Evolutionary conservation across 75 land plant species (phyloP).

Genomic region (Cupressus sempervirens): DNA sequence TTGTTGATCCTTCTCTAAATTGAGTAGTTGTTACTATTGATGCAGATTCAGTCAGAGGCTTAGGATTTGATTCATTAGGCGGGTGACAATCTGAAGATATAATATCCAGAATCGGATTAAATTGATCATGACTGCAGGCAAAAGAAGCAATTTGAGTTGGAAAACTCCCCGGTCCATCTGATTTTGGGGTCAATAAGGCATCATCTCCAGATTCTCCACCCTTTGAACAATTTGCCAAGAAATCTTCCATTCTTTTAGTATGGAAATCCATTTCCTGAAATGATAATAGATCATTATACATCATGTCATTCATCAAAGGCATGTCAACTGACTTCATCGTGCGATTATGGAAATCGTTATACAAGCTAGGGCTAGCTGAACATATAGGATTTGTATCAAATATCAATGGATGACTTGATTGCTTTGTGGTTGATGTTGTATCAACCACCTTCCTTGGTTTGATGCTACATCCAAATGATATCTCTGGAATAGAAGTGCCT

Average conservation of each 20-base stretch:
- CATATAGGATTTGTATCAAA: not conserved
- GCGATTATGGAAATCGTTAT: not conserved
- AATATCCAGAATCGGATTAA: not conserved
- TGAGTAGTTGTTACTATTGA: too few species aligned
- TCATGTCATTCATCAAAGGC: not conserved
- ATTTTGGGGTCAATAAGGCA: not conserved
- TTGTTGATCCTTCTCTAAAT: not conserved
- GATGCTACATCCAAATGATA: not conserved
- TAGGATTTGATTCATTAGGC: not conserved
- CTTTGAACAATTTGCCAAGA: slow-evolving; percentile 3
- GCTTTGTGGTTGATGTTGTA: not conserved
- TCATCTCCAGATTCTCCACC: not conserved
- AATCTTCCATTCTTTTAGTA: slow-evolving; percentile 4
- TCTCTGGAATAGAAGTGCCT: not conserved
- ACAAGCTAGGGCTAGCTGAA: not conserved
- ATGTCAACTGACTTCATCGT: not conserved
- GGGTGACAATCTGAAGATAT: not conserved
- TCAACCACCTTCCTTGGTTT: not conserved
- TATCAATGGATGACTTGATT: not conserved
- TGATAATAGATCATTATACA: not conserved
- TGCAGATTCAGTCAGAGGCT: not conserved
- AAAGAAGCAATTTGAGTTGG: not conserved
- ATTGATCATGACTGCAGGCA: not conserved
- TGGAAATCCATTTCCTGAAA: not conserved
- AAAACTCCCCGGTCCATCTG: not conserved